Evolutionary conservation across 495 filamentous ascomycete genomes (phyloP).

Genomic region (Amniculicola lignicola): DNA sequence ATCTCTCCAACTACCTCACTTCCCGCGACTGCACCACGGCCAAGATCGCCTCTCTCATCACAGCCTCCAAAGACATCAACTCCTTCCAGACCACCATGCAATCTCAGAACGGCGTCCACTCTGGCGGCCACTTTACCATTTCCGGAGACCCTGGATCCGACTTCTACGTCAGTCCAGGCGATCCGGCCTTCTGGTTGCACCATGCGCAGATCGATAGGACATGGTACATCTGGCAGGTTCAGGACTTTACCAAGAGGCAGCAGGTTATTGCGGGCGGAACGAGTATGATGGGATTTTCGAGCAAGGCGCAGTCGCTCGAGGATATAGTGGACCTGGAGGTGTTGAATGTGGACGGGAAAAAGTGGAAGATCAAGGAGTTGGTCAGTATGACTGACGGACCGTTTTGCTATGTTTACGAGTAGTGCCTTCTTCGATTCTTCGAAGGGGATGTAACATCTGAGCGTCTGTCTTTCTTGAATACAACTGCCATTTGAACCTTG

Average conservation of each 20-base stretch:
- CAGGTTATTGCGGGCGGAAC: slow-evolving; percentile 44
- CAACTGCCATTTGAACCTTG: no score
- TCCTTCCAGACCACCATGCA: slow-evolving; percentile 48
- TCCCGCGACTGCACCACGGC: slow-evolving; percentile 20
- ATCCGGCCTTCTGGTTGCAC: slow-evolving; percentile 32
- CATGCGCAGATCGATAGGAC: slow-evolving; percentile 29
- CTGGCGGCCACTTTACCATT: slow-evolving; percentile 46
- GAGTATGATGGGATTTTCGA: slow-evolving; percentile 41
- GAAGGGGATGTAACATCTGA: no score
- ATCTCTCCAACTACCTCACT: slow-evolving; percentile 27
- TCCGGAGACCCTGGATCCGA: slow-evolving; percentile 45
- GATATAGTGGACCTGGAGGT: slow-evolving; percentile 46
- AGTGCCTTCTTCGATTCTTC: not conserved
- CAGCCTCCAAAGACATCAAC: slow-evolving; percentile 11
- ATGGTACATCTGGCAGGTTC: slow-evolving; percentile 32
- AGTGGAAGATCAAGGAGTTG: slow-evolving; percentile 46
- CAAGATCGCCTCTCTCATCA: slow-evolving; percentile 31
- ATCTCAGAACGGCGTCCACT: slow-evolving; percentile 42
- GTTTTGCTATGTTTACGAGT: slow-evolving; percentile 53
- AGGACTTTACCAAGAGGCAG: slow-evolving; percentile 41
- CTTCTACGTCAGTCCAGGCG: slow-evolving; percentile 31
- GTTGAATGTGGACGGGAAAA: slow-evolving; percentile 40
- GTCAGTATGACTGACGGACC: slow-evolving; percentile 49
- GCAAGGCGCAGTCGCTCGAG: slow-evolving; percentile 41
- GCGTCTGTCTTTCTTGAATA: no score